Base-by-base conservation (phyloP, 805 yeast species). In the Lipomyces anomalus region DNA sequence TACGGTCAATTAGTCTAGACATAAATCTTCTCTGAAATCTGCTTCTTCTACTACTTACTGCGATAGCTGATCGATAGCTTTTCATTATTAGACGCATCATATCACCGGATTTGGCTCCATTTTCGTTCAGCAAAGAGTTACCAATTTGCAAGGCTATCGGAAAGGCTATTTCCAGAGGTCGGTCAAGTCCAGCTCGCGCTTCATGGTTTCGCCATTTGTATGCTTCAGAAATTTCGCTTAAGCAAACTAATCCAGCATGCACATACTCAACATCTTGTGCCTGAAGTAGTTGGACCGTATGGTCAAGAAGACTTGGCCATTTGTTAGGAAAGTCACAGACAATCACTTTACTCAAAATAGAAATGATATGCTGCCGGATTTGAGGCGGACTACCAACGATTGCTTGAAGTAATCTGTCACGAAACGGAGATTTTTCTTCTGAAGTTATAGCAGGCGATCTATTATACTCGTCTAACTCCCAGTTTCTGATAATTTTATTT, bases 51-150 rank as follows among this genome's bases (percentile, higher is more conserved):
- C 16, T 35, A 9, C 55, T 36, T 22, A 62, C 57, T 28, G 60
- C 55, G 3, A 90, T 80, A 35, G 80, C 80, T 61, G 81, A 84
- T 62, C 89, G 89, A 70, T 79, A 85, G 47, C 76, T 71, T 60
- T 90, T 90, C 45, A 89, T 65, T 18, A 85, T 72, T 52, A 82
- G 69, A 55, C 83, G 83, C 37, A 86, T 67, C 70, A 89, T 80
- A 53, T 86, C 95, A 17, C 87, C 89, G 11, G 75, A 75, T 3
- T 62, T 63, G 3, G 58, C 52, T 18, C 72, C 67, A 17, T 66
- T 67, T 36, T 72, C 69, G 36, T 61, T 55, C 24, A 74, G 68
- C 22, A 71, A 69, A 1, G 76, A 68, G 44, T 78, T 77, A 3
- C 88, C 95, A 44, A 87, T 78, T 26, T 67, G 67, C 36, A 87